Evolutionary conservation across 192 early-diverging fungal genomes (phyloP).

Genomic region (Podila horticola): DNA sequence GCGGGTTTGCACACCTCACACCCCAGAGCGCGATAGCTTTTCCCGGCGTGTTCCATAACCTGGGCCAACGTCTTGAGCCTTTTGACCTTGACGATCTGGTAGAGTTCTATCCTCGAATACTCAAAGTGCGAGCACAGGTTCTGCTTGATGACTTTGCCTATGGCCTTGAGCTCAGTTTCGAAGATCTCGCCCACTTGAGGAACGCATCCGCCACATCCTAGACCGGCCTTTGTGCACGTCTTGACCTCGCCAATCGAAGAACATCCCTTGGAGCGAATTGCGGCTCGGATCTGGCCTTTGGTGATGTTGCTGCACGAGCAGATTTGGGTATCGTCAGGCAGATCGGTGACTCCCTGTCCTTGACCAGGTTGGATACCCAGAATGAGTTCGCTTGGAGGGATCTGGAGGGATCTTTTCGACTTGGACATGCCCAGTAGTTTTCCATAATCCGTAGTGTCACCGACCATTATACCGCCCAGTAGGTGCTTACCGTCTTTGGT

Average conservation of each 20-base stretch:
- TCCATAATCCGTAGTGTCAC: constrained; percentile 72
- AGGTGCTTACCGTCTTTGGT: constrained; percentile 72
- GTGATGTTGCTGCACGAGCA: constrained; percentile 80
- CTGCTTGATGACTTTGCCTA: constrained; percentile 64
- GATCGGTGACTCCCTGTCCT: constrained; percentile 56
- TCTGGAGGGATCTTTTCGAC: constrained; percentile 55
- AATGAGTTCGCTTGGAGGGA: constrained; percentile 65
- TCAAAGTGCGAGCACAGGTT: constrained; percentile 70
- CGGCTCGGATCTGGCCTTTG: constrained; percentile 64
- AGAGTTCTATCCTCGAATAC: constrained; percentile 67
- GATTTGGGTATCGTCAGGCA: constrained; percentile 75
- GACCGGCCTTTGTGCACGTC: constrained; percentile 67
- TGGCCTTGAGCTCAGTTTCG: constrained; percentile 65
- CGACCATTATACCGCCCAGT: constrained; percentile 75
- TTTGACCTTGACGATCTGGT: constrained; percentile 69
- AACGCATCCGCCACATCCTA: constrained; percentile 73
- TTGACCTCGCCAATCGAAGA: constrained; percentile 65
- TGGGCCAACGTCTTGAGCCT: constrained; percentile 63
- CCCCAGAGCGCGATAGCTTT: constrained; percentile 48
- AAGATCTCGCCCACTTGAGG: constrained; percentile 68
- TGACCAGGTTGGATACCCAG: constrained; percentile 49
- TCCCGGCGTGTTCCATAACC: constrained; percentile 58
- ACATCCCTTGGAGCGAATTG: constrained; percentile 55
- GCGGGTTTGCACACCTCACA: constrained; percentile 74
- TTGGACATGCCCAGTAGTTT: constrained; percentile 69